Evolutionary conservation across 768 basidiomycete species (phyloP).

Genomic region (Pulveroboletus sp.): DNA sequence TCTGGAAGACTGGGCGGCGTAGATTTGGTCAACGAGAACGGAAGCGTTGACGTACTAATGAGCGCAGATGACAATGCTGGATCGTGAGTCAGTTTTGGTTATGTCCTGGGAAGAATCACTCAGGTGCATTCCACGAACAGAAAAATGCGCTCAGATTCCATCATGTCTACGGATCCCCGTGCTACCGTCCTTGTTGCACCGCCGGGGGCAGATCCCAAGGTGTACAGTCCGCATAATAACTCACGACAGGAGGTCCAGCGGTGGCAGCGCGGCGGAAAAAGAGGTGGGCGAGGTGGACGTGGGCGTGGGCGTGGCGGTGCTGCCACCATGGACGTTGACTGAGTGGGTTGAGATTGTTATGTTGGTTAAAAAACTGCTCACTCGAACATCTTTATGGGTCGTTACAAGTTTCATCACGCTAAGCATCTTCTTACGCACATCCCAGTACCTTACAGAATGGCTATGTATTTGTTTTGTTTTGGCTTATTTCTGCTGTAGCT

Average conservation of each 20-base stretch:
- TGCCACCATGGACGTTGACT: conserved; percentile 30
- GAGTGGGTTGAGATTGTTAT: conserved; percentile 1
- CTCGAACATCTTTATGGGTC: conserved; percentile 9
- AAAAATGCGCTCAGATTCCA: conserved; percentile 83
- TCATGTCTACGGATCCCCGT: conserved; percentile 58
- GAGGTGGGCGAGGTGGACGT: conserved; percentile 22
- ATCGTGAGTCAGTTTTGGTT: conserved; percentile 44
- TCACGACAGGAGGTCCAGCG: conserved; percentile 21
- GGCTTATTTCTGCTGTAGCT: neutral
- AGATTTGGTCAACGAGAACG: conserved; percentile 40
- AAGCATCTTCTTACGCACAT: conserved; percentile 19
- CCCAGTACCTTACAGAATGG: conserved; percentile 25
- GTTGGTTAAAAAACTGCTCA: conserved; percentile 9
- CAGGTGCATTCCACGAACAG: conserved; percentile 35
- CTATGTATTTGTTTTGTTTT: conserved; percentile 18
- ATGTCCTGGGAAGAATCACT: neutral
- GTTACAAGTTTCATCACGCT: conserved; percentile 12
- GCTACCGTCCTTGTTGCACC: conserved; percentile 68
- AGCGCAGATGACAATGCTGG: conserved; percentile 39
- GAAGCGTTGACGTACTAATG: conserved; percentile 56
- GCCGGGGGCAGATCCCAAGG: conserved; percentile 58
- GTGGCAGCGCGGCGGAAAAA: conserved; percentile 29
- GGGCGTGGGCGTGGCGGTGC: conserved; percentile 18
- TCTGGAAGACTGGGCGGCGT: conserved; percentile 58
- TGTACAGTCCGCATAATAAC: conserved; percentile 39